Percentiles rank a stretch among this genome's conserved stretches.
Conservation (phyloP, 2,329 filamentous ascomycete genomes). For the Alternaria burnsii region DNA sequence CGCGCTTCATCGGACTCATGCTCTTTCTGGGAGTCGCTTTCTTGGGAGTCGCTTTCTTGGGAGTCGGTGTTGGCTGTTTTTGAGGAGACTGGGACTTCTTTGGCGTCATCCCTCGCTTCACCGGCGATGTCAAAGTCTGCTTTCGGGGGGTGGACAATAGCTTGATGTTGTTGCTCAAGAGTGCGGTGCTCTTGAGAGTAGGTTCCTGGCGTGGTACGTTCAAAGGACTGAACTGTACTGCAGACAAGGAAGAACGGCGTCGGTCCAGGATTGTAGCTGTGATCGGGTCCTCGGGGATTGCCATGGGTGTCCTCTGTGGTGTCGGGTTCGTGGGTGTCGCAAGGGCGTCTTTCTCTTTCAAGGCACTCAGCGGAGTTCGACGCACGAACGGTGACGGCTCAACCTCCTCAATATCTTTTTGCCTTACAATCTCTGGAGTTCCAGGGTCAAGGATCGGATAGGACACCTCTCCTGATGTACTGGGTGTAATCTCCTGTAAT, state of each 20-base stretch:
- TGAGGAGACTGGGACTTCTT: slow-evolving; percentile 50
- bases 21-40: slow-evolving; percentile 39
- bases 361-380: slow-evolving; percentile 31
- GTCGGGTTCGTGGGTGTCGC: slow-evolving; percentile 36
- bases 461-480: slow-evolving; percentile 34
- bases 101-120: slow-evolving; percentile 50
- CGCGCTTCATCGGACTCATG: slow-evolving; percentile 46
- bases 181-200: slow-evolving; percentile 41
- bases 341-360: slow-evolving; percentile 20
- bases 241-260: slow-evolving; percentile 46
- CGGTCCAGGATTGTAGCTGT: slow-evolving; percentile 46
- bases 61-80: slow-evolving; percentile 52
- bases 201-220: slow-evolving; percentile 39
- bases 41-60: slow-evolving; percentile 49
- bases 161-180: slow-evolving; percentile 56
- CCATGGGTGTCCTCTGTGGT: slow-evolving; percentile 21
- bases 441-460: slow-evolving; percentile 38
- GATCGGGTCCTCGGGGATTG: slow-evolving; percentile 45
- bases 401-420: slow-evolving; percentile 41
- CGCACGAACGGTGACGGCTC: slow-evolving; percentile 49
- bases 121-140: slow-evolving; percentile 54
- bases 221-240: slow-evolving; percentile 49
- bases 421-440: slow-evolving; percentile 39
- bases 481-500: slow-evolving; percentile 30
- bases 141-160: slow-evolving; percentile 60